Percentiles rank a stretch among this genome's conserved stretches.
phyloP scores from a whole-genome alignment of 208 protist species.

The Angomonas desouzai region DNA sequence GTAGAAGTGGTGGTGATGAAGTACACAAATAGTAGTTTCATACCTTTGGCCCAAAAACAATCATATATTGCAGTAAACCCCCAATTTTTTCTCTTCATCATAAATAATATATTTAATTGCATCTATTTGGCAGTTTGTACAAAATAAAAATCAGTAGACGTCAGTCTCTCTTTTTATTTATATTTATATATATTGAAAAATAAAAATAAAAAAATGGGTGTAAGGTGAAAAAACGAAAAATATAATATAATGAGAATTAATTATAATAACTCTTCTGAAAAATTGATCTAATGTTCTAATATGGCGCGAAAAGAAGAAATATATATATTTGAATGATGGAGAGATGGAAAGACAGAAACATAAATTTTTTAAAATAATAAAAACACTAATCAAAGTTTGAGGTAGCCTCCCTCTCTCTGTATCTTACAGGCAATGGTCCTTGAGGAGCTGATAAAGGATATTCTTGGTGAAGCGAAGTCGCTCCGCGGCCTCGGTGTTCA shows the following conservation, averaged over 20 bases:
- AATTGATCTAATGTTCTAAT: background rate
- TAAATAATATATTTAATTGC: slow-evolving; percentile 2
- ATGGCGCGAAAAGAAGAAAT: slow-evolving; percentile 3
- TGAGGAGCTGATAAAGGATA: slow-evolving; percentile 19
- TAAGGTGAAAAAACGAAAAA: background rate
- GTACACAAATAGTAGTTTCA: too few relatives aligned
- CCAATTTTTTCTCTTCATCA: too few relatives aligned
- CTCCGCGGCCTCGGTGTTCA: slow-evolving; percentile 14
- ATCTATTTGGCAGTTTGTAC: slow-evolving; percentile 3
- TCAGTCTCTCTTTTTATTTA: background rate
- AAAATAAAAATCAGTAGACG: slow-evolving; percentile 10
- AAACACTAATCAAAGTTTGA: background rate
- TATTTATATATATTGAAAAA: background rate
- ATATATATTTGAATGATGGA: background rate
- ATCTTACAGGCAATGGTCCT: slow-evolving; percentile 16
- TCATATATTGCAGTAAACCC: too few relatives aligned
- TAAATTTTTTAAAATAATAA: background rate
- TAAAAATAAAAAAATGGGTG: slow-evolving; percentile 4
- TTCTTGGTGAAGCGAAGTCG: slow-evolving; percentile 19
- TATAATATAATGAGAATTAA: background rate
- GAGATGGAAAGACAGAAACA: background rate
- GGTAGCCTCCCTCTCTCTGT: background rate
- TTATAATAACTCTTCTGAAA: slow-evolving; percentile 1
- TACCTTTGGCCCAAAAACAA: too few relatives aligned
- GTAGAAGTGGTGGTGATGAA: background rate